A percentile compares a stretch with the other conserved stretches of the same genome.
phyloP scores from a whole-genome alignment of 2,329 filamentous ascomycete species.

The Fusarium liriodendri region DNA sequence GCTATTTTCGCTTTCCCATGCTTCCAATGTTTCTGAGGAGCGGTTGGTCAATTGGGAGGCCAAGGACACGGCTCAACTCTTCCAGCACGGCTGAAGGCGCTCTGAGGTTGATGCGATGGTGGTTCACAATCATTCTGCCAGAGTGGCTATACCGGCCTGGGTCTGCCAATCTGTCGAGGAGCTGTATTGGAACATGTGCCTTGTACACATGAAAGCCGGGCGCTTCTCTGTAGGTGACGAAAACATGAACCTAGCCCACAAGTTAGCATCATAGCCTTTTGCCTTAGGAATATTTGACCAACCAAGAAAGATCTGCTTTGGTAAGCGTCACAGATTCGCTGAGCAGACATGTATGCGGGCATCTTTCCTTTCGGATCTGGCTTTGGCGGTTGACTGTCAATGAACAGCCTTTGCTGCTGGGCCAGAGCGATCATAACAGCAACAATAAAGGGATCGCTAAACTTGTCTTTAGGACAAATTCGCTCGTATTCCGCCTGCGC shows the following conservation, averaged over 20 bases:
- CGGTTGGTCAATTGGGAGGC: neutral
- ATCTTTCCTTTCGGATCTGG: neutral
- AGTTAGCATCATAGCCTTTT: neutral
- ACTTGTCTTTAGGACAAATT: neutral
- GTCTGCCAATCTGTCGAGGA: neutral
- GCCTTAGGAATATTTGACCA: neutral
- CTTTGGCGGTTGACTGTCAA: neutral
- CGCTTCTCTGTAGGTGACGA: neutral
- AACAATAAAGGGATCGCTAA: neutral
- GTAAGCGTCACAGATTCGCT: neutral
- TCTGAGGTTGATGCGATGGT: neutral
- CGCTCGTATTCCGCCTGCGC: neutral
- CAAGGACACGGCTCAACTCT: neutral
- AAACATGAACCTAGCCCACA: neutral
- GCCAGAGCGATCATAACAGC: conserved; percentile 3
- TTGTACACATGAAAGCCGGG: neutral
- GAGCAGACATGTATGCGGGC: neutral
- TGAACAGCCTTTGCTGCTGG: neutral
- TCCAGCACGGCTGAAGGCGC: neutral
- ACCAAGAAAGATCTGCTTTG: neutral
- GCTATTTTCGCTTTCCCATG: neutral
- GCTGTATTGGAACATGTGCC: neutral
- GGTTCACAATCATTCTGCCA: neutral
- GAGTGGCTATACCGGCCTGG: neutral
- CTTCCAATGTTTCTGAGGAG: neutral